Conservation (phyloP, 176 grass and related monocot genomes). For the Tillandsia leiboldiana region DNA sequence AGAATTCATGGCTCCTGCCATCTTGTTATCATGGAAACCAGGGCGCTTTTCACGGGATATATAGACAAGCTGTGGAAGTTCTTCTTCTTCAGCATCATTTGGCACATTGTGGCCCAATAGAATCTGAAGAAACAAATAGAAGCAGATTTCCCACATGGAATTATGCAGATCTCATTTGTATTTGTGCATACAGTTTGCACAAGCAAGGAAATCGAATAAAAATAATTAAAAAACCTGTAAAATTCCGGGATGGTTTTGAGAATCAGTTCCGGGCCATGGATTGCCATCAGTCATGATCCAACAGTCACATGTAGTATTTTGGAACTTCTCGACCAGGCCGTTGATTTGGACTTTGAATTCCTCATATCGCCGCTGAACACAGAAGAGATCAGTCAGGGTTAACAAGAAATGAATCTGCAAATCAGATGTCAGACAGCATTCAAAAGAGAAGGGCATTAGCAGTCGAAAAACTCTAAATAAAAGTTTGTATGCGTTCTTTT, state of each 20-base stretch:
- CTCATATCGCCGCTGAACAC: slow-evolving; percentile 3
- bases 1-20: slow-evolving; percentile 2
- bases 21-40: neutral
- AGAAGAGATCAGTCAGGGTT: neutral
- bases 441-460: neutral
- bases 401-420: neutral
- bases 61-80: slow-evolving; percentile 1
- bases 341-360: slow-evolving; percentile 2
- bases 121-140: neutral
- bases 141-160: neutral
- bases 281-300: neutral
- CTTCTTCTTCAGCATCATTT: neutral
- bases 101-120: neutral
- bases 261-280: neutral
- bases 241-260: slow-evolving; percentile 1
- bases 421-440: neutral
- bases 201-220: neutral
- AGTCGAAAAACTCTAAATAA: neutral
- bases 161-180: neutral
- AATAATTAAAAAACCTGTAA: neutral
- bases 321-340: neutral
- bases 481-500: neutral
- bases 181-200: neutral
- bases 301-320: neutral
- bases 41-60: neutral